Evolutionary conservation across 257 asterid genomes (phyloP).

Genomic region (Perilla frutescens): DNA sequence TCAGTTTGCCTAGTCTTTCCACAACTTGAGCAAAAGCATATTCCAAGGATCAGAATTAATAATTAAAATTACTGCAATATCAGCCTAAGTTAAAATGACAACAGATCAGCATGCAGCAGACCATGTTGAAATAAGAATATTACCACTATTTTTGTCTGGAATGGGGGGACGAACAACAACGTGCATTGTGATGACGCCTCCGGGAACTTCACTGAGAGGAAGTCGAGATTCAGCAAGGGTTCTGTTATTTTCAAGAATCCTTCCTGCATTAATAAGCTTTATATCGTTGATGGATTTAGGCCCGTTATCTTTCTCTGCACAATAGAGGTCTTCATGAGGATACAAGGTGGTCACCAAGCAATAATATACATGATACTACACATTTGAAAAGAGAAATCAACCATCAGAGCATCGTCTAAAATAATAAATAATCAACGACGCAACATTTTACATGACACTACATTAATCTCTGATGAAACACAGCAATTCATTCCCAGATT

Average conservation of each 20-base stretch:
- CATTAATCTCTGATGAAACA: neutral
- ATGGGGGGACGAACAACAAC: constrained; percentile 83
- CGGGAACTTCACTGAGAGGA: constrained; percentile 85
- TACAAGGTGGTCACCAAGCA: neutral
- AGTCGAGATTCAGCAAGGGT: constrained; percentile 79
- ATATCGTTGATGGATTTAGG: constrained; percentile 76
- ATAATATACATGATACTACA: neutral
- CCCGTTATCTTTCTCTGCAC: constrained; percentile 76
- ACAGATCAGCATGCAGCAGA: neutral
- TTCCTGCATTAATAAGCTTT: constrained; percentile 88
- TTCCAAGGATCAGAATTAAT: neutral
- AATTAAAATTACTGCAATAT: neutral
- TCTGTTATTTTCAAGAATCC: constrained; percentile 80
- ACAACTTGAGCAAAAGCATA: neutral
- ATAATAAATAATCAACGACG: neutral
- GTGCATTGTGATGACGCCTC: constrained; percentile 88
- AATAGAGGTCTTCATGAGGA: constrained; percentile 29
- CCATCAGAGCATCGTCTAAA: constrained; percentile 43
- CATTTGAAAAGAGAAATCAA: neutral
- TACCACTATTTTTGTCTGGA: constrained; percentile 74
- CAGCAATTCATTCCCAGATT: neutral
- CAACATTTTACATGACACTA: too few species aligned
- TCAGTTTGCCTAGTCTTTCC: neutral
- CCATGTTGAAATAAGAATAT: constrained; percentile 1
- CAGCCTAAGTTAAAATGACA: neutral